Percentiles rank a stretch among this genome's conserved stretches.
Conservation (phyloP, 805 yeast genomes). For the Lachancea nothofagi region DNA sequence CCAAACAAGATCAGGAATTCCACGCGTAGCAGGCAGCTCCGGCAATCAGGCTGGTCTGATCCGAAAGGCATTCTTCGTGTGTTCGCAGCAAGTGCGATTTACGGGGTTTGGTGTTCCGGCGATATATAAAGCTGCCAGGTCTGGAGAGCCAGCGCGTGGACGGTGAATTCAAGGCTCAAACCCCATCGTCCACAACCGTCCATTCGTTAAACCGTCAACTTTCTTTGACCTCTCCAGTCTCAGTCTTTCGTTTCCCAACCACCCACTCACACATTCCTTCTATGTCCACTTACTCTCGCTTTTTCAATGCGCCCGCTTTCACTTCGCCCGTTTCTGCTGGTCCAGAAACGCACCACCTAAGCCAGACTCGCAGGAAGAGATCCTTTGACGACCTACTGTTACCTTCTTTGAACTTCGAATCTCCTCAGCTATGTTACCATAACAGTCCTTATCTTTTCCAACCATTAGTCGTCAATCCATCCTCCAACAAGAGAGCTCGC, state of each 20-base stretch:
- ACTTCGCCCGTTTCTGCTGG: slow-evolving; percentile 7
- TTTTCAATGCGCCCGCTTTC: slow-evolving; percentile 4
- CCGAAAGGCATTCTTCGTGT: too few species aligned
- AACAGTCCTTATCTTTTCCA: slow-evolving; percentile 9
- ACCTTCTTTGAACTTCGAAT: slow-evolving; percentile 11
- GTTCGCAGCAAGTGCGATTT: too few species aligned
- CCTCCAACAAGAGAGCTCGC: slow-evolving; percentile 19
- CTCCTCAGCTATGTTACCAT: slow-evolving; percentile 4
- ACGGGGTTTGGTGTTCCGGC: too few species aligned
- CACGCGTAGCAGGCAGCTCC: too few species aligned
- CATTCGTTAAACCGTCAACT: too few species aligned
- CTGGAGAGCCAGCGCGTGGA: too few species aligned
- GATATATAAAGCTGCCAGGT: too few species aligned
- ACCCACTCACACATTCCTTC: neutral
- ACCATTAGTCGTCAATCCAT: neutral
- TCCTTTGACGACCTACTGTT: slow-evolving; percentile 25
- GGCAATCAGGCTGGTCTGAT: slow-evolving; percentile 1
- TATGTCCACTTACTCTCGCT: slow-evolving; percentile 11
- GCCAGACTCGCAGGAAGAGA: slow-evolving; percentile 1
- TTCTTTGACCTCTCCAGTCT: neutral
- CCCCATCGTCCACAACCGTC: too few species aligned
- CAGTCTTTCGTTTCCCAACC: neutral
- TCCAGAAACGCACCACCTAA: slow-evolving; percentile 5
- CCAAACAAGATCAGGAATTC: neutral
- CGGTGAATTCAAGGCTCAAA: too few species aligned